Conservation (phyloP, 1,284 basidiomycete genomes). For the Limonomyces culmigenus region DNA sequence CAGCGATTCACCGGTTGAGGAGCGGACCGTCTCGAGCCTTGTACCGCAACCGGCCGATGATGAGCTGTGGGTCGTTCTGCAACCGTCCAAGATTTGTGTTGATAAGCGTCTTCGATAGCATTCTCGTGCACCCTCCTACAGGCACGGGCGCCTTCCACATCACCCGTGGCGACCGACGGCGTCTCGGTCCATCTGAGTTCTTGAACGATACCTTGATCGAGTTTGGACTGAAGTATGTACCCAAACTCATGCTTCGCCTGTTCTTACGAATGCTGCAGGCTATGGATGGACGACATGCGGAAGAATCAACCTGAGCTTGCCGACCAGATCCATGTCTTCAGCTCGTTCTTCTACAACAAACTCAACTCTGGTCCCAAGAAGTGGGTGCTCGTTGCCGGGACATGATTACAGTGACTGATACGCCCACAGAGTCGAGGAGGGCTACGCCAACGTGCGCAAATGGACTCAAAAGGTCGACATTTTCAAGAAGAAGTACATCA, state of each 20-base stretch:
- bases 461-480: slow-evolving; percentile 86
- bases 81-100: neutral
- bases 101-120: no score
- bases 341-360: slow-evolving; percentile 95
- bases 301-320: slow-evolving; percentile 39
- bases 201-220: slow-evolving; percentile 95
- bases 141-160: slow-evolving; percentile 51
- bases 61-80: no score
- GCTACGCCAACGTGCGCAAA: slow-evolving; percentile 77
- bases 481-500: slow-evolving; percentile 83
- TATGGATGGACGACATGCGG: slow-evolving; percentile 47
- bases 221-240: slow-evolving; percentile 74
- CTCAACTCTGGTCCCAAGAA: no score
- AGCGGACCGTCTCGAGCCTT: no score
- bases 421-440: slow-evolving; percentile 32
- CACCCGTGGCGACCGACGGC: slow-evolving; percentile 58
- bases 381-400: slow-evolving; percentile 38
- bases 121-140: slow-evolving; percentile 58
- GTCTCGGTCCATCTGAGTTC: slow-evolving; percentile 66
- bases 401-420: neutral
- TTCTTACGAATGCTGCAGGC: slow-evolving; percentile 21
- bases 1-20: no score
- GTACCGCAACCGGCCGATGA: neutral
- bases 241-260: neutral
- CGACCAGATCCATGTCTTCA: slow-evolving; percentile 79